Percentiles rank a stretch among this genome's conserved stretches.
Conservation (phyloP, 495 filamentous ascomycete genomes). For the Tuber borchii region DNA sequence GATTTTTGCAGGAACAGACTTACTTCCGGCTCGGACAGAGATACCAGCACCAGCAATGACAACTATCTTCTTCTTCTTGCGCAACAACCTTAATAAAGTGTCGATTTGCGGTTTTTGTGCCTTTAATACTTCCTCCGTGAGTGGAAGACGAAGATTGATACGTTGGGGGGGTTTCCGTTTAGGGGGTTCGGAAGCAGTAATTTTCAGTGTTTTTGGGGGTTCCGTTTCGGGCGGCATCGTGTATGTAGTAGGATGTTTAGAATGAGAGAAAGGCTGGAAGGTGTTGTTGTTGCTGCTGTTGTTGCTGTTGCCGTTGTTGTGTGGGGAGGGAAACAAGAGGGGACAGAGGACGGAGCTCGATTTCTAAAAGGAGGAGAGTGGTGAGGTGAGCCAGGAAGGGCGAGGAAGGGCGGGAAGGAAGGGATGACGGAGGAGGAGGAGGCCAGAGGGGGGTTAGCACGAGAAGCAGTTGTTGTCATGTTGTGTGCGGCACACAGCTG, state of each 20-base stretch:
- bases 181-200: constrained; percentile 29
- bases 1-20: constrained; percentile 44
- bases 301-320: constrained; percentile 12
- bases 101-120: constrained; percentile 57
- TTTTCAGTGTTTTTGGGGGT: constrained; percentile 40
- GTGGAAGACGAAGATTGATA: constrained; percentile 58
- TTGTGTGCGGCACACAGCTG: constrained; percentile 1
- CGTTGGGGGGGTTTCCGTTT: constrained; percentile 53
- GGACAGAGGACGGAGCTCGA: constrained; percentile 31
- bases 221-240: constrained; percentile 35
- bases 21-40: constrained; percentile 92
- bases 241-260: constrained; percentile 14
- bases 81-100: constrained; percentile 65
- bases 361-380: constrained; percentile 42
- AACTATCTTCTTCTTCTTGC: constrained; percentile 88
- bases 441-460: constrained; percentile 38
- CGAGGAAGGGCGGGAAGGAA: constrained; percentile 11
- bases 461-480: constrained; percentile 14
- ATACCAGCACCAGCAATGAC: constrained; percentile 95
- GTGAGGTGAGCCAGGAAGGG: constrained; percentile 20
- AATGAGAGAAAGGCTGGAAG: not conserved
- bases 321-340: constrained; percentile 24
- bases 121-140: constrained; percentile 44
- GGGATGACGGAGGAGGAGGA: constrained; percentile 11
- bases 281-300: not conserved